Conservation (phyloP, 805 yeast genomes). For the Candida fluviatilis region DNA sequence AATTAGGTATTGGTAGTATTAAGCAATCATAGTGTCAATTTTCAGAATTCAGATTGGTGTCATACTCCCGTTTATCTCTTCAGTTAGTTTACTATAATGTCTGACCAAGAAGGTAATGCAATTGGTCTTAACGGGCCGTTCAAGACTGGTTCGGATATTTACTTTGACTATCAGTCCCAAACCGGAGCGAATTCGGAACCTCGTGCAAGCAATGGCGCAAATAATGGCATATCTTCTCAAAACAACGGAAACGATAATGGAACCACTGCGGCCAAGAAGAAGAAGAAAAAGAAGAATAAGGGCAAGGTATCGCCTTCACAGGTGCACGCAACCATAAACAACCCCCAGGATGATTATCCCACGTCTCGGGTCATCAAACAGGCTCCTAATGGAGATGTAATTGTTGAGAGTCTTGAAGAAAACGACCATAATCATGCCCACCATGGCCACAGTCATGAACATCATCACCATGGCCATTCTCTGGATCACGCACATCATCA, state of each 20-base stretch:
- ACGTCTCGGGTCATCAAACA: conserved; percentile 66
- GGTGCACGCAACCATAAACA: conserved; percentile 44
- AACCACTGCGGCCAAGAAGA: conserved; percentile 11
- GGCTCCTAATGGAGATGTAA: conserved; percentile 71
- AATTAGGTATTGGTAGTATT: background rate
- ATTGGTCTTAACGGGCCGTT: background rate
- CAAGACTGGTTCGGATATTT: conserved; percentile 28
- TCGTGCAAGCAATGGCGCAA: no score
- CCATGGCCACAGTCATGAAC: conserved; percentile 8
- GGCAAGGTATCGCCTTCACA: conserved; percentile 14
- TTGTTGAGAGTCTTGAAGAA: conserved; percentile 55
- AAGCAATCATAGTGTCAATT: background rate
- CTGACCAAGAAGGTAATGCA: background rate
- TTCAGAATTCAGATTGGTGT: background rate
- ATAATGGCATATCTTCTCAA: no score
- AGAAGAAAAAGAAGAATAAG: conserved; percentile 32
- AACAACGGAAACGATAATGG: no score
- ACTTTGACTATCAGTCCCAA: conserved; percentile 21
- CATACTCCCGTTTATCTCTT: background rate
- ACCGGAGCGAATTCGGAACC: conserved; percentile 11
- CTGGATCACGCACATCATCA: conserved; percentile 7
- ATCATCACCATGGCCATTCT: conserved; percentile 7
- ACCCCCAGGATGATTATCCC: conserved; percentile 65
- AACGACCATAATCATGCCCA: conserved; percentile 9
- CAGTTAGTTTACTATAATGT: background rate